Percentiles rank a stretch among this genome's conserved stretches.
Evolutionary conservation across 1,284 basidiomycete species (phyloP).

Genomic region (Phaffia rhodozyma): DNA sequence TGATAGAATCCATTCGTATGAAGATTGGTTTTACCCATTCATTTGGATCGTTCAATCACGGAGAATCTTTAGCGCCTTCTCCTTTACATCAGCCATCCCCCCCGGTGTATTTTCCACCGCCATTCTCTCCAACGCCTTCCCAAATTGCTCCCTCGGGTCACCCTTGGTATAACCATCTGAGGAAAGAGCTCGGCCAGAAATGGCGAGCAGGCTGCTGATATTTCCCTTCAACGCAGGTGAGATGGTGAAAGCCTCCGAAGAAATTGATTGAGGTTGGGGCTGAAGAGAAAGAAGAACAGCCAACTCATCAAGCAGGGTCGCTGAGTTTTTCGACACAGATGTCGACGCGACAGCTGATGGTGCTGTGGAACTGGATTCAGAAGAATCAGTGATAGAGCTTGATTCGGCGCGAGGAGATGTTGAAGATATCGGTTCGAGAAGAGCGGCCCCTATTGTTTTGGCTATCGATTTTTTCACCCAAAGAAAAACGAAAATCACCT

Average conservation of each 20-base stretch:
- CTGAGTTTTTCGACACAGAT: background rate
- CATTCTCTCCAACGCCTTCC: background rate
- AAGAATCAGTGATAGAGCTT: background rate
- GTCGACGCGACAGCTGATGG: background rate
- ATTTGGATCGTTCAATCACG: no score
- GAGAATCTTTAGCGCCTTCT: background rate
- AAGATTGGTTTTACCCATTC: no score
- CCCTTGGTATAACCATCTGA: background rate
- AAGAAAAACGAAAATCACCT: background rate
- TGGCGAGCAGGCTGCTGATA: conserved; percentile 1
- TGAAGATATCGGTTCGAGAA: background rate
- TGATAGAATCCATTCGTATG: no score
- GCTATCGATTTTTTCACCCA: background rate
- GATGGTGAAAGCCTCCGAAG: background rate
- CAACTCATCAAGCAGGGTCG: background rate
- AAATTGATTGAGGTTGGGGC: background rate
- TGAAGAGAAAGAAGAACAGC: background rate
- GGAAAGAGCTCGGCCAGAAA: background rate
- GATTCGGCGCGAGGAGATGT: background rate
- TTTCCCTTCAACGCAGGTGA: conserved; percentile 6
- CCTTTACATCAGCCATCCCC: background rate
- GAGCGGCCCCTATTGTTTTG: background rate
- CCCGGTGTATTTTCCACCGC: background rate
- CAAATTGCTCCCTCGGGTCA: background rate
- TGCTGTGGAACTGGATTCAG: background rate